Evolutionary conservation across 225 moss, liverwort and hornwort genomes (phyloP), one percentile per base, ranked within the genome.

Genomic region (Antitrichia curtipendula): DNA sequence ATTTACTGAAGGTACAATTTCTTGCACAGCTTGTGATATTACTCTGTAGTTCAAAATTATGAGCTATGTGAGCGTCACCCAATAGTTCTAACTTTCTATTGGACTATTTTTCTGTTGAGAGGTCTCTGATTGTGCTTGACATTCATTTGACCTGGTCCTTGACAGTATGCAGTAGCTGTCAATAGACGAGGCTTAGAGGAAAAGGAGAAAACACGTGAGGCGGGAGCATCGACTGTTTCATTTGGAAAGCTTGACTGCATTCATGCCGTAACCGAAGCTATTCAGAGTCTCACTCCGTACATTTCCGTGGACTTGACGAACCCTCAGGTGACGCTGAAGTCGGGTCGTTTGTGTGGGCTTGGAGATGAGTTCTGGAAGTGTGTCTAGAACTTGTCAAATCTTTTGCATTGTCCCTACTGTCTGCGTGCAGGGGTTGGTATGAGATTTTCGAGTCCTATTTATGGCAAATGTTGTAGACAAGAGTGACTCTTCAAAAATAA

Each of bases 121-220:
- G 69, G 59, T 62, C 47, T 69, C n/a, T 69, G 45, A n/a, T 63
- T 65, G 72, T 73, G 54, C 68, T 83, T 75, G 74, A 49, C 75
- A 29, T 69, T 60, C 41, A 56, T 7, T 43, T 80, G 40, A 70
- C 64, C 57, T 70, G 75, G 66, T 88, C 36, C 78, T 90, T 88
- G 73, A 86, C 95, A 98, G 96, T 97, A 95, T 90, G 98, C 95
- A 88, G 96, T 99, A 45, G 97, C 97, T 86, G 94, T 96, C 86
- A 99, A 97, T 61, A 94, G 87, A 78, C 92, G 98, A 89, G 98
- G 98, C 29, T 89, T 88, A 54, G 91, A 92, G 75, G 93, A 88
- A 45, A 91, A 81, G 60, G 84, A 57, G 68, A 90, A 92, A 77
- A 27, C 43, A 28, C 53, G 66, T 21, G 90, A 80, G 53, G 85